Evolutionary conservation across 164 flowering plant species (phyloP).

Genomic region (Cinnamomum micranthum): DNA sequence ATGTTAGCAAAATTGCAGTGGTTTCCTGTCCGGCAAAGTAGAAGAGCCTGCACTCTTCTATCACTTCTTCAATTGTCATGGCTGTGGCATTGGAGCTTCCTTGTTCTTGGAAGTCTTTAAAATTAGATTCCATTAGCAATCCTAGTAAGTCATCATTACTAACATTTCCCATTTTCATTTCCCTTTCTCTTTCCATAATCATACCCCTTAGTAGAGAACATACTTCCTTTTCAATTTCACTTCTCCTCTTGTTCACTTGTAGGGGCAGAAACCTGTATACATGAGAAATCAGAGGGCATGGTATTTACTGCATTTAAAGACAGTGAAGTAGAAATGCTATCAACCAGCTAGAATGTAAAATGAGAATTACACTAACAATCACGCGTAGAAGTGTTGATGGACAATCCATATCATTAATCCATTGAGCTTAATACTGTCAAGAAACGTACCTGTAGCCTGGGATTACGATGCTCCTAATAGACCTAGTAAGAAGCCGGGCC

Average conservation of each 20-base stretch:
- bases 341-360: no score
- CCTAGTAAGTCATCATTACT: slow-evolving; percentile 13
- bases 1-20: slow-evolving; percentile 10
- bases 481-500: background rate
- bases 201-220: background rate
- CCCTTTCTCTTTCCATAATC: slow-evolving; percentile 11
- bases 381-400: no score
- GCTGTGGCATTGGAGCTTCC: background rate
- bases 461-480: slow-evolving; percentile 10
- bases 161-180: slow-evolving; percentile 6
- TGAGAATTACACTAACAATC: no score
- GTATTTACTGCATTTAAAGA: no score
- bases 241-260: slow-evolving; percentile 5
- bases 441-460: slow-evolving; percentile 27
- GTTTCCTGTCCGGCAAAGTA: slow-evolving; percentile 22
- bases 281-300: no score
- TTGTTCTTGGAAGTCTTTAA: background rate
- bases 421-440: background rate
- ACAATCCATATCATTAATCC: no score
- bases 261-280: slow-evolving; percentile 14
- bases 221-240: slow-evolving; percentile 4
- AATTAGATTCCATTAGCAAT: slow-evolving; percentile 10
- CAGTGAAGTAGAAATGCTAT: no score
- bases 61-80: slow-evolving; percentile 16
- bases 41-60: slow-evolving; percentile 16